Evolutionary conservation across 2,329 filamentous ascomycete species (phyloP), one percentile per base, ranked within the genome.

Genomic region (Colletotrichum sp.): DNA sequence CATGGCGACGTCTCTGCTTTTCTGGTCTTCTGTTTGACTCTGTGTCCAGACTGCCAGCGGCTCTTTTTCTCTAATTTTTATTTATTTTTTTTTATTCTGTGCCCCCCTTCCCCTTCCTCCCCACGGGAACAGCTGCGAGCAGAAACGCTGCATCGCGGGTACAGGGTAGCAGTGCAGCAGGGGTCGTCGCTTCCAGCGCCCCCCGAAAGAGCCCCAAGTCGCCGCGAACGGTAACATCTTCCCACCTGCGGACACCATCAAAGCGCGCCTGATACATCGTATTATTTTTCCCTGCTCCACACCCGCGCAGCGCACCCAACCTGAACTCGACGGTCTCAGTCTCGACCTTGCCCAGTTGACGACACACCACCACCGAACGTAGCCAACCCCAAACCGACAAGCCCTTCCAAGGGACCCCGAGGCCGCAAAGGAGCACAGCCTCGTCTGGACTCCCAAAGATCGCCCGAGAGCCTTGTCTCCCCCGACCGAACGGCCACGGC

Each of bases 221-320:
- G 62, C 62, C 73, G 73, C 73, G 62, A 75, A 75, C 62, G 69
- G 73, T 75, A 72, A 58, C 70, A 73, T 73, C 73, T 48, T 76
- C 70, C 74, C 74, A 74, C 65, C 66, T 60, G 52, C 55, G 55
- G 52, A 39, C 32, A 58, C 34, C 34, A 68, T 75, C 64, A 65
- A 73, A 73, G 73, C 73, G 58, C 70, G 73, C 73, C 73, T 75
- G 73, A 73, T 73, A 75, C 70, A 73, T 69, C 74, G 64, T 73
- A 73, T 73, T 69, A 36, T 73, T 75, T 73, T 75, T 67, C 32
- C 13, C 56, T 73, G 70, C 74, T 69, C 74, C 74, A 76, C 74
- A 73, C 70, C 70, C 28, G 25, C 56, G 36, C 68, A 34, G 43
- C 70, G 70, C 70, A 68, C 64, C 43, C 58, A 48, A 65, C 43